Base-by-base conservation (phyloP, 1,139 yeast genomes). In the Yamadazyma epiphylla region DNA sequence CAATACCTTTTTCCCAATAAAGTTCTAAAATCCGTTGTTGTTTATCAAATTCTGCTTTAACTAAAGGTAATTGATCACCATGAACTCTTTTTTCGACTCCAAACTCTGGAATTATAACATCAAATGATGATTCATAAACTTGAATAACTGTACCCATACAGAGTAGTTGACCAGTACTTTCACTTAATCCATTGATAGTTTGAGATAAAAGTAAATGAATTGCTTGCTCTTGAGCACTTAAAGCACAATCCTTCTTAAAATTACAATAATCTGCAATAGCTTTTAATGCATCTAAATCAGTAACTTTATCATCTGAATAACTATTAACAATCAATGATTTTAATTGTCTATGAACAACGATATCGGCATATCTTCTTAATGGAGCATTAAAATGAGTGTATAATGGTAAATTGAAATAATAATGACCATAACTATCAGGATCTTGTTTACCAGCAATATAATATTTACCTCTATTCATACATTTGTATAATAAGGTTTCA, bases 41-140 rank as follows among this genome's bases (percentile, higher is more conserved):
- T 49, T 81, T 83, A 51, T 86, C 94, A 55, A 84, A 91, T 53
- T 91, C 97, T 4, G 97, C 97, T 57, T 88, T 88, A 15, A 77
- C 79, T 39, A 91, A 66, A 11, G 98, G 98, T 35, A 91, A 67
- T 56, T 91, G 98, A 59, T 91, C 98, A 25, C 97, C 96, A 49
- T 91, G 98, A 16, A 91, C 97, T 49, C 98, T 77, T 60, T 91
- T 91, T 55, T 91, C 98, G 44, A 91, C 86, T 25, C 98, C 97
- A 60, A 89, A 82, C 46, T 87, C 96, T 1, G 97, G 97, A 39
- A 91, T 72, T 41, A 87, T 77, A 5, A 91, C 94, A 57, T 91
- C 98, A 62, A 91, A 91, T 2, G 97, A 87, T 2, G 96, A 86
- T 58, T 91, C 97, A 53, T 89, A 89, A 5, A 89, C 97, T 55